Percentiles rank a stretch among this genome's conserved stretches.
phyloP scores from a whole-genome alignment of 2,329 filamentous ascomycete genomes.

The Cladosporium sp. region DNA sequence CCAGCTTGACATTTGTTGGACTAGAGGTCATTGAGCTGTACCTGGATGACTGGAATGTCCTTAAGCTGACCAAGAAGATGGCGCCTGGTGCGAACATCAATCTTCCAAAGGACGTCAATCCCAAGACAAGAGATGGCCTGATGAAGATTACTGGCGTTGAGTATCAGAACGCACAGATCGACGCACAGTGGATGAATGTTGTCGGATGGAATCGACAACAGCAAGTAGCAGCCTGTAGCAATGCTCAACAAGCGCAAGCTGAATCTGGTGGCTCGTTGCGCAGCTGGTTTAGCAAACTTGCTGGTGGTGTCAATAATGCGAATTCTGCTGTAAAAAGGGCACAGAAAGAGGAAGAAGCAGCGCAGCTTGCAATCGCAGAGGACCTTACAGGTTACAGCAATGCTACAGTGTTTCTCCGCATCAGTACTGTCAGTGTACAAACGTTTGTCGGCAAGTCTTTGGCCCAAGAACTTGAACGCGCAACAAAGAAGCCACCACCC shows the following conservation, averaged over 20 bases:
- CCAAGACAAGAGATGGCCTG: conserved; percentile 76
- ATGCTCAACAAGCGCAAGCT: conserved; percentile 45
- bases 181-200: conserved; percentile 82
- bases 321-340: conserved; percentile 53
- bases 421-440: conserved; percentile 77
- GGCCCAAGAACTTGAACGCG: conserved; percentile 81
- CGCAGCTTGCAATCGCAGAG: conserved; percentile 61
- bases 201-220: conserved; percentile 72
- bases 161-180: conserved; percentile 84
- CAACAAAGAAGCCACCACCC: conserved; percentile 94
- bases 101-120: conserved; percentile 75
- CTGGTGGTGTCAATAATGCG: conserved; percentile 38
- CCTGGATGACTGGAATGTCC: conserved; percentile 80
- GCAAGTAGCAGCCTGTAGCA: conserved; percentile 15
- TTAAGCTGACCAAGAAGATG: conserved; percentile 77
- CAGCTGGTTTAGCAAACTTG: conserved; percentile 73
- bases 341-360: conserved; percentile 58
- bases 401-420: conserved; percentile 81
- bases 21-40: conserved; percentile 83
- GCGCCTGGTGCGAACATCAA: conserved; percentile 69
- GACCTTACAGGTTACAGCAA: conserved; percentile 67
- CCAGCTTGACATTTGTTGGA: conserved; percentile 91
- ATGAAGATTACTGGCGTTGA: conserved; percentile 83
- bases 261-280: conserved; percentile 45
- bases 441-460: conserved; percentile 71